phyloP scores from a whole-genome alignment of 768 basidiomycete genomes.

The Kwoniella botswanensis region DNA sequence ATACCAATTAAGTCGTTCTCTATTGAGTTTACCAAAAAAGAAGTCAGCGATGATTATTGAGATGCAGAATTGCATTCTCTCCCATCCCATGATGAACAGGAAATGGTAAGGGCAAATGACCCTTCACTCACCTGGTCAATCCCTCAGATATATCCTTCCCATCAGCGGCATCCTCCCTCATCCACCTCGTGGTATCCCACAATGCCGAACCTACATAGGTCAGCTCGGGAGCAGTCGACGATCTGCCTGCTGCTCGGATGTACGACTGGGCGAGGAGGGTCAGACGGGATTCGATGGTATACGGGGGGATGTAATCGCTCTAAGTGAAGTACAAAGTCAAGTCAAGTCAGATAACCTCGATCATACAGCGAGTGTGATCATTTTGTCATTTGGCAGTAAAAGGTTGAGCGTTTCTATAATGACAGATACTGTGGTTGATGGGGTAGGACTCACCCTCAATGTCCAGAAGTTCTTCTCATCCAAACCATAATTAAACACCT shows the following conservation, averaged over 20 bases:
- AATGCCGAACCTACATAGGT: conserved; percentile 30
- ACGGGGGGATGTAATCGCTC: conserved; percentile 21
- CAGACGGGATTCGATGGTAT: conserved; percentile 29
- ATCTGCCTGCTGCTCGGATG: conserved; percentile 12
- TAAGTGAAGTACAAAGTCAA: not conserved
- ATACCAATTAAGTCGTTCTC: conserved; percentile 33
- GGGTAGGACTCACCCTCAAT: conserved; percentile 14
- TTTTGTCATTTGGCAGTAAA: no score
- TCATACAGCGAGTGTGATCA: no score
- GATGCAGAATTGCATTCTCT: not conserved
- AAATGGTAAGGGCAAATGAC: no score
- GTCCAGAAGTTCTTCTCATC: conserved; percentile 38
- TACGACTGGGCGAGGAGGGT: conserved; percentile 23
- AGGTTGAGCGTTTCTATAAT: no score
- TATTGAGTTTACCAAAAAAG: not conserved
- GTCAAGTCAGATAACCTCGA: not conserved
- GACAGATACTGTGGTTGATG: no score
- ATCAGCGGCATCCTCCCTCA: conserved; percentile 31
- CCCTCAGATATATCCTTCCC: conserved; percentile 17
- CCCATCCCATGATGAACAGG: no score
- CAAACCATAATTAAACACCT: conserved; percentile 45
- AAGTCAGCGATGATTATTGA: not conserved
- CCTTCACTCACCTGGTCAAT: conserved; percentile 23
- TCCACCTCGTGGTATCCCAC: conserved; percentile 38
- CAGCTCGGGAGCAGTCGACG: conserved; percentile 25